Evolutionary conservation across 768 basidiomycete genomes (phyloP), one percentile per base, ranked within the genome.

Genomic region (Suillus paluster): DNA sequence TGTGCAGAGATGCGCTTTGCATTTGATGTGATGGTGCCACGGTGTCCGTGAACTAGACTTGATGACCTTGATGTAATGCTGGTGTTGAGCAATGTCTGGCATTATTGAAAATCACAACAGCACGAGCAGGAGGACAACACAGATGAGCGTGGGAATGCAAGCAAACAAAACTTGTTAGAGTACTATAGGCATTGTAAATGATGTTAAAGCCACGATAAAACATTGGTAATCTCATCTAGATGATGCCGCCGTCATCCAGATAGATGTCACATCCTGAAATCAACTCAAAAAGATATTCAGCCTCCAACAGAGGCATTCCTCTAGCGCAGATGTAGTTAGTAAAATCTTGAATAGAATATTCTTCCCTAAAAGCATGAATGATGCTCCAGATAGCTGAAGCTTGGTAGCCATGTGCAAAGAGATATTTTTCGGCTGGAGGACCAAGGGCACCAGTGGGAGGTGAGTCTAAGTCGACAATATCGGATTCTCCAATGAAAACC

Each of bases 241-340:
- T 45, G 19, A 10, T 11, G 12, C 2, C 17, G 9, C 9, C 19
- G 4, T 55, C 54, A 5, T 1, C 9, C 2, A 21, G 25, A 36
- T 42, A 58, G 45, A 39, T 6, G 2, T 17, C 12, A 15, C 5
- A 10, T 12, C 45, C 45, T 41, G 57, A 42, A 33, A 58, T 58
- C 38, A 58, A 45, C 42, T 58, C 45, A 7, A 58, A 58, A 7
- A 58, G 19, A n/a, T 58, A 58, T 19, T 52, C 2, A 2, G 57
- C 57, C 57, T 58, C 57, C 38, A 45, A 21, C 38, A 42, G 21
- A 42, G 57, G 23, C 57, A 58, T 58, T 30, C 45, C 57, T 44
- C n/a, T 39, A 50, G 57, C 14, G 19, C 38, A 58, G 6, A 50
- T 4, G 14, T 50, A 44, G 42, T 44, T 5, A 6, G 42, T n/a